Base-by-base conservation (phyloP, 768 basidiomycete species). In the Phlebiopsis gigantea region DNA sequence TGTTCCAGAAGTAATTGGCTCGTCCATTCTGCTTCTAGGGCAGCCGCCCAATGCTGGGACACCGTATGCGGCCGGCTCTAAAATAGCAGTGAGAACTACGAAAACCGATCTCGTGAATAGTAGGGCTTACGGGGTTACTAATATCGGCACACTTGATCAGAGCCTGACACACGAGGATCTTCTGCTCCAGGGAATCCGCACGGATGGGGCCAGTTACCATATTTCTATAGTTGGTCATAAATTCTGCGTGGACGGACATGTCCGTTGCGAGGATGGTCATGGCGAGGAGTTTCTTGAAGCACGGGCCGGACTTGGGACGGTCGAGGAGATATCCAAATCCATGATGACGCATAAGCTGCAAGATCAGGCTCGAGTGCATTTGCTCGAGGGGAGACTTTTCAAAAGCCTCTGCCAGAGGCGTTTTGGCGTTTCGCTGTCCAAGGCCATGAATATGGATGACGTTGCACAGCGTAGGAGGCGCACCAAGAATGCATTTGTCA, bases 141-240 rank as follows among this genome's bases (percentile, higher is more conserved):
- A 99, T 98, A 73, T 99, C 97, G 17, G 96, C 94, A 66, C 95
- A 97, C 72, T 99, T 98, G 69, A 99, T 85, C 51, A 99, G 73
- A 2, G 90, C 89, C 65, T 98, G 93, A 67, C 92, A 96, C 22
- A 93, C 70, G 53, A 96, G 71, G 24, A 89, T 75, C 62, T 88
- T 79, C 53, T 84, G 79, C 61, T 72, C 66, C 51, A 73, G 65
- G 56, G 64, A 72, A 44, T 80, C 64, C 9, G 19, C 6, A 2
- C 19, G 77, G 66, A 17, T 64, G 12, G 68, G 62, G 21, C 77
- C 79, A 2, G 69, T 47, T 39, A 87, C 70, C 24, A 85, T 65
- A 6, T 67, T 66, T 60, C 76, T 69, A 60, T 96, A 84, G 42
- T 82, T 75, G 41, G 74, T 68, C 79, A 98, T 94, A 73, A 94